Percentiles rank a stretch among this genome's conserved stretches.
Evolutionary conservation across 352 stramenopile genomes (phyloP).

Genomic region (Globisporangium camurandrum): DNA sequence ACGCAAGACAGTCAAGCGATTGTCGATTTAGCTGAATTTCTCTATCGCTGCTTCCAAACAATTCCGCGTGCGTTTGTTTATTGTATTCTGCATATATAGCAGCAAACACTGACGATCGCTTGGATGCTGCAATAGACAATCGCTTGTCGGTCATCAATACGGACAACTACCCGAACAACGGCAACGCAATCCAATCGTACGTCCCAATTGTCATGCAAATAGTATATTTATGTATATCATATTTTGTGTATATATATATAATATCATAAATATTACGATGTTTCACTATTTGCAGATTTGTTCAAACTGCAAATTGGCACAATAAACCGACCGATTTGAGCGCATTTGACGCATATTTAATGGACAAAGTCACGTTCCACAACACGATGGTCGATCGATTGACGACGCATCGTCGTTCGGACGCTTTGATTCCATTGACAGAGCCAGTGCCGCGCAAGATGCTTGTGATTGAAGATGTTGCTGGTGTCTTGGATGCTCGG

Average conservation of each 20-base stretch:
- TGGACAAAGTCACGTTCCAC: slow-evolving; percentile 55
- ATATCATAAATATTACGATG: too few species aligned
- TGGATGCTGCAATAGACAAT: slow-evolving; percentile 19
- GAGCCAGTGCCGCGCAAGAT: slow-evolving; percentile 59
- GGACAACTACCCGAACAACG: slow-evolving; percentile 73
- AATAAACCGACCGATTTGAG: slow-evolving; percentile 13
- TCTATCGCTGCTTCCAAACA: slow-evolving; percentile 27
- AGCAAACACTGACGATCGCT: neutral
- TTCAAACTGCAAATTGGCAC: too few species aligned
- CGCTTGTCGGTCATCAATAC: slow-evolving; percentile 71
- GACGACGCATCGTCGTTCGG: slow-evolving; percentile 33
- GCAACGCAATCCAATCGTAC: slow-evolving; percentile 34
- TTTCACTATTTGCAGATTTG: slow-evolving; percentile 22
- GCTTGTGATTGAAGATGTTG: slow-evolving; percentile 62
- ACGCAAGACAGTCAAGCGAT: slow-evolving; percentile 24
- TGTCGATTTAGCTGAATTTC: slow-evolving; percentile 43
- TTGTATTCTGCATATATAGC: too few species aligned
- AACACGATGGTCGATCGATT: slow-evolving; percentile 85
- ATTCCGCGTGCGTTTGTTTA: slow-evolving; percentile 25
- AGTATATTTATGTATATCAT: too few species aligned
- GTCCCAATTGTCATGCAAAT: neutral
- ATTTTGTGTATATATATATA: too few species aligned
- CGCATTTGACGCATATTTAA: slow-evolving; percentile 35
- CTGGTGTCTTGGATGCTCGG: slow-evolving; percentile 21
- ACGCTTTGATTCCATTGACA: slow-evolving; percentile 43